Evolutionary conservation across 108 stramenopile genomes (phyloP).

Genomic region (Cyclotella baltica): DNA sequence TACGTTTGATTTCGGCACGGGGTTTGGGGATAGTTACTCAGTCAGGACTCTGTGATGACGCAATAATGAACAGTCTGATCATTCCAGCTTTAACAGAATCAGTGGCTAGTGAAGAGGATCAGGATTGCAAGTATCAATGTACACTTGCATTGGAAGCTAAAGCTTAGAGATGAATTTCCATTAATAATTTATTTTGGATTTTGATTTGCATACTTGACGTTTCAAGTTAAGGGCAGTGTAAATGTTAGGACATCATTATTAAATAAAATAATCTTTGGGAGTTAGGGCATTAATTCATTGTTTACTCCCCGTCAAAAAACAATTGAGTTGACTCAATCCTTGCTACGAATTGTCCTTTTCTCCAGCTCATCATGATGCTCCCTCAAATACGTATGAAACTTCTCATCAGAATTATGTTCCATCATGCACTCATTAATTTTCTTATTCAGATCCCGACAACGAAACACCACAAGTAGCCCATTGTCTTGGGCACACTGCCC

Average conservation of each 20-base stretch:
- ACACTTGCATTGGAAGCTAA: constrained; percentile 46
- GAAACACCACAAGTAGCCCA: constrained; percentile 85
- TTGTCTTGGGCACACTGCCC: constrained; percentile 85
- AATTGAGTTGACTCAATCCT: constrained; percentile 13
- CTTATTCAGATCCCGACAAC: constrained; percentile 75
- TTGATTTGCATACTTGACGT: not conserved
- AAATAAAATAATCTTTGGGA: not conserved
- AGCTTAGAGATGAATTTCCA: constrained; percentile 15
- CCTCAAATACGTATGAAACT: constrained; percentile 77
- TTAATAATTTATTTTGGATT: constrained; percentile 19
- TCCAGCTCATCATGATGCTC: constrained; percentile 64
- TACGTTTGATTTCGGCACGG: constrained; percentile 86
- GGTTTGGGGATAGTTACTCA: constrained; percentile 57
- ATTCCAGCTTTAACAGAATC: constrained; percentile 52
- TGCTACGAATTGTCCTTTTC: constrained; percentile 48
- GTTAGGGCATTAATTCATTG: not conserved
- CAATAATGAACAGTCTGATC: constrained; percentile 46
- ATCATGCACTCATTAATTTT: constrained; percentile 86
- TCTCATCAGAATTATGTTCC: constrained; percentile 83
- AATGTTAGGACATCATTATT: constrained; percentile 1
- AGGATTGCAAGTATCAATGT: constrained; percentile 60
- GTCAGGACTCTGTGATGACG: constrained; percentile 46
- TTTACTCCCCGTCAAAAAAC: not conserved
- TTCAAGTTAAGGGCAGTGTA: not conserved
- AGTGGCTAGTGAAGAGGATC: constrained; percentile 45